Conservation (phyloP, 108 stramenopile genomes). For the Skeletonema menzelii region DNA sequence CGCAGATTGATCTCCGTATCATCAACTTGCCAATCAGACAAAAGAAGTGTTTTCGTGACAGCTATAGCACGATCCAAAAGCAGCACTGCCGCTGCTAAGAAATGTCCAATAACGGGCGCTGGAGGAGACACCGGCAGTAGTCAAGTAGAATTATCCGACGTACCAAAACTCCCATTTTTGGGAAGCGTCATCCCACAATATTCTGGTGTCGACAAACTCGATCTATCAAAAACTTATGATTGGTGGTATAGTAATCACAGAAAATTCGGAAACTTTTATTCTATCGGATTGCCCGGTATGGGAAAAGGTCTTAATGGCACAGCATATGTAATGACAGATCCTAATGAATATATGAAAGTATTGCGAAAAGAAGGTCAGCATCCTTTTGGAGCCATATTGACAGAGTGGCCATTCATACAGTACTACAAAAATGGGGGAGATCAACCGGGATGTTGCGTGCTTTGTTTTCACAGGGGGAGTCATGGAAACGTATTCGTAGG, state of each 20-base stretch:
- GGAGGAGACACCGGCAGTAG: too few species aligned
- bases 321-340: constrained; percentile 17
- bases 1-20: too few species aligned
- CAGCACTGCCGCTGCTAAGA: too few species aligned
- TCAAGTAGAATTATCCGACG: too few species aligned
- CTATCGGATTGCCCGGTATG: background rate
- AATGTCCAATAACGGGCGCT: too few species aligned
- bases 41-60: too few species aligned
- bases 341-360: constrained; percentile 30
- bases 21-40: too few species aligned
- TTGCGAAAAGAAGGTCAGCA: constrained; percentile 22
- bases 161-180: too few species aligned
- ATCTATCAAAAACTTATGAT: background rate
- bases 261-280: constrained; percentile 3
- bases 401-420: background rate
- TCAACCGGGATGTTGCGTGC: background rate
- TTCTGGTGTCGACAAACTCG: too few species aligned
- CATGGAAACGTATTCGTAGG: constrained; percentile 14
- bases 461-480: constrained; percentile 7
- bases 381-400: constrained; percentile 1
- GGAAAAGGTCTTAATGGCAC: background rate
- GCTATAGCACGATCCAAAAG: too few species aligned
- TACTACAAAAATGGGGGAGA: constrained; percentile 4
- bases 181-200: too few species aligned
- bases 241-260: background rate